A percentile compares a stretch with the other conserved stretches of the same genome.
These are phyloP conservation scores for Metschnikowia cubensis DNA, from an alignment of 805 yeast species.

Conservation along the genomic window DNA sequence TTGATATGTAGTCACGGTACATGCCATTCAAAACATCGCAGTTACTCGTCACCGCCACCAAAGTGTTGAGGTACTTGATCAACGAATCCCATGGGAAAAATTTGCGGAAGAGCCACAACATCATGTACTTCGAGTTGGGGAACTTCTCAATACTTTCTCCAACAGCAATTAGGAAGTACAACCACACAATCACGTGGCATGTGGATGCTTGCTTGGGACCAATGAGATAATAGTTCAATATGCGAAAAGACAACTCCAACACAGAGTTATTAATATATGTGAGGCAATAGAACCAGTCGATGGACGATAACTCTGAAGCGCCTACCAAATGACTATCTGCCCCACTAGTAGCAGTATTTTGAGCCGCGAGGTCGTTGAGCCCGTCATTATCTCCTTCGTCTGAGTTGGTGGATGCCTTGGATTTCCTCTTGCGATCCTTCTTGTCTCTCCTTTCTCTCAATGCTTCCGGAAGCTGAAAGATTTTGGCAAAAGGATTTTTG, in stretches of 20 bases:
- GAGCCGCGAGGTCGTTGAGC: slow-evolving; percentile 9
- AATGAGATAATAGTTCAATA: slow-evolving; percentile 57
- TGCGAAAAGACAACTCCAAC: slow-evolving; percentile 63
- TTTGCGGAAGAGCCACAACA: slow-evolving; percentile 48
- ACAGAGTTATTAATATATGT: slow-evolving; percentile 59
- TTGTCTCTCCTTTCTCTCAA: slow-evolving; percentile 67
- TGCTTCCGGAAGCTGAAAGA: slow-evolving; percentile 69
- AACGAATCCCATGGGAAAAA: slow-evolving; percentile 68
- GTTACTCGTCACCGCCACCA: slow-evolving; percentile 36
- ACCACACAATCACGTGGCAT: slow-evolving; percentile 74
- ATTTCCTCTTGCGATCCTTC: slow-evolving; percentile 59
- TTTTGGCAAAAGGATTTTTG: slow-evolving; percentile 68
- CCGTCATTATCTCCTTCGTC: slow-evolving; percentile 18
- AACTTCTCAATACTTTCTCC: slow-evolving; percentile 49
- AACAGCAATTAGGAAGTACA: slow-evolving; percentile 64
- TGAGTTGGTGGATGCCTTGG: slow-evolving; percentile 16
- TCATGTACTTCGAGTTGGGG: slow-evolving; percentile 45
- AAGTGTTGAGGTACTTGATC: slow-evolving; percentile 58
- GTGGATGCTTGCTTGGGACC: slow-evolving; percentile 71
- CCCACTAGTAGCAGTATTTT: slow-evolving; percentile 16
- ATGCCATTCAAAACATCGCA: slow-evolving; percentile 22
- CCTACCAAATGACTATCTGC: slow-evolving; percentile 28
- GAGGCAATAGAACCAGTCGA: slow-evolving; percentile 57
- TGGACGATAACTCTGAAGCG: slow-evolving; percentile 32
- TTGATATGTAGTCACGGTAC: slow-evolving; percentile 19